These are phyloP conservation scores for Silene conica DNA, from an alignment of 148 eudicot genomes.

Conservation along the genomic window DNA sequence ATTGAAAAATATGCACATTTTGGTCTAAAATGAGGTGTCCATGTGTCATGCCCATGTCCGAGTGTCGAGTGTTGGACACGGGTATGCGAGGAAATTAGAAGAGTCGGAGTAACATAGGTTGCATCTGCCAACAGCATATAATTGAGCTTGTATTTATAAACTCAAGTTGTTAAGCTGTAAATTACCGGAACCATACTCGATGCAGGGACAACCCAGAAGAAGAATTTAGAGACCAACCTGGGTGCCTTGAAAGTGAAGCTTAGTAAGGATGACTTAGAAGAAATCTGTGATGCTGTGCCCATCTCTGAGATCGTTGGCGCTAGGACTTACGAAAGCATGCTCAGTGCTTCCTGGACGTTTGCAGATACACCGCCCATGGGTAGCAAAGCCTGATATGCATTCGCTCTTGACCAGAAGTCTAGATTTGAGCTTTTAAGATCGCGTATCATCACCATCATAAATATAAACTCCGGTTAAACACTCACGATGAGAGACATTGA, in stretches of 20 bases:
- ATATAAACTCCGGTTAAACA: neutral
- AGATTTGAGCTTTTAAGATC: neutral
- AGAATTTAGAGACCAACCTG: constrained; percentile 38
- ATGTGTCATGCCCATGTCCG: too few species aligned
- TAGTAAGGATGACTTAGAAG: constrained; percentile 33
- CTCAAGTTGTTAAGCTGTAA: neutral
- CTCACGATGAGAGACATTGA: neutral
- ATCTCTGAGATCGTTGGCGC: constrained; percentile 28
- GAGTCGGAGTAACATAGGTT: too few species aligned
- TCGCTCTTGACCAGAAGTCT: neutral
- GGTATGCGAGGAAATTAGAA: too few species aligned
- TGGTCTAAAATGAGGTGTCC: too few species aligned
- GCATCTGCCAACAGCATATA: too few species aligned
- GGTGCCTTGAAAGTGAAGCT: constrained; percentile 41
- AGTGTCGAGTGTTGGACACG: too few species aligned
- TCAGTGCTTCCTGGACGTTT: constrained; percentile 15
- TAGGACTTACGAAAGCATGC: constrained; percentile 21
- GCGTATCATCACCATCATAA: neutral
- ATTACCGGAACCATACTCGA: neutral
- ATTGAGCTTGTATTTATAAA: neutral
- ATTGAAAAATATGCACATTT: too few species aligned
- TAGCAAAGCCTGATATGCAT: neutral
- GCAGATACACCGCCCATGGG: constrained; percentile 21
- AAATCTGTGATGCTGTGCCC: constrained; percentile 43
- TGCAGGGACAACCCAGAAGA: constrained; percentile 43